Percentiles rank a stretch among this genome's conserved stretches.
phyloP scores from a whole-genome alignment of 768 basidiomycete species.

The Phanerochaete sordida region DNA sequence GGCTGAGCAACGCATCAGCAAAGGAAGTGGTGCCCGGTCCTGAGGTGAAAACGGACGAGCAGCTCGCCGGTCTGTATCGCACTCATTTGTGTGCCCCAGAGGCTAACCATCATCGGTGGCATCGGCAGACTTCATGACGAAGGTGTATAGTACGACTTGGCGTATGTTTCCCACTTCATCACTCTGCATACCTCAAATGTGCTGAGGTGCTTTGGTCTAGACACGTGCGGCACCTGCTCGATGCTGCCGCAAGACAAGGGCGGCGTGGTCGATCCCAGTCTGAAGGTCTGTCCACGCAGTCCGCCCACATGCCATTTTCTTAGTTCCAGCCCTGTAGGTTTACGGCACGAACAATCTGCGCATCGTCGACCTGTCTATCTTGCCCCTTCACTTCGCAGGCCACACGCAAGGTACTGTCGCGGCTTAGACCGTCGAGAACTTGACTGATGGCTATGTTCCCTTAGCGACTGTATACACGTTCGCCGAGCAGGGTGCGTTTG shows the following conservation, averaged over 20 bases:
- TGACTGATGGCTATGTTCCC: neutral
- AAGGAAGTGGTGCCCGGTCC: conserved; percentile 29
- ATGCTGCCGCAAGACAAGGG: conserved; percentile 33
- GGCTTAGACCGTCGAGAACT: neutral
- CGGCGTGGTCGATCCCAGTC: conserved; percentile 32
- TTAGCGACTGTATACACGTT: conserved; percentile 19
- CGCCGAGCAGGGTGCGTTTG: conserved; percentile 21
- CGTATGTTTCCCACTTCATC: conserved; percentile 6
- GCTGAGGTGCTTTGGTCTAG: neutral
- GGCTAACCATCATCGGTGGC: too few relatives aligned
- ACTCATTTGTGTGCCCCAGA: neutral
- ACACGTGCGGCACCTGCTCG: conserved; percentile 36
- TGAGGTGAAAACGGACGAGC: conserved; percentile 25
- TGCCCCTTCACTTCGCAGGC: conserved; percentile 37
- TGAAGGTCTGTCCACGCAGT: conserved; percentile 21
- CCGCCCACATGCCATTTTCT: neutral
- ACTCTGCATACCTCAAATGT: neutral
- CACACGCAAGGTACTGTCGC: conserved; percentile 27
- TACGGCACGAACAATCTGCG: conserved; percentile 40
- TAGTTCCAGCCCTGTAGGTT: conserved; percentile 3
- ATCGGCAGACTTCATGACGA: conserved; percentile 21
- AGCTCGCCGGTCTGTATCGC: conserved; percentile 14
- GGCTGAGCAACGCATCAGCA: neutral
- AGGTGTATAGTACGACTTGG: conserved; percentile 15
- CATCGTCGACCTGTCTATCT: conserved; percentile 39